Percentiles rank a stretch among this genome's conserved stretches.
Evolutionary conservation across 179 eudicot species (phyloP).

Genomic region (Beta corolliflora): DNA sequence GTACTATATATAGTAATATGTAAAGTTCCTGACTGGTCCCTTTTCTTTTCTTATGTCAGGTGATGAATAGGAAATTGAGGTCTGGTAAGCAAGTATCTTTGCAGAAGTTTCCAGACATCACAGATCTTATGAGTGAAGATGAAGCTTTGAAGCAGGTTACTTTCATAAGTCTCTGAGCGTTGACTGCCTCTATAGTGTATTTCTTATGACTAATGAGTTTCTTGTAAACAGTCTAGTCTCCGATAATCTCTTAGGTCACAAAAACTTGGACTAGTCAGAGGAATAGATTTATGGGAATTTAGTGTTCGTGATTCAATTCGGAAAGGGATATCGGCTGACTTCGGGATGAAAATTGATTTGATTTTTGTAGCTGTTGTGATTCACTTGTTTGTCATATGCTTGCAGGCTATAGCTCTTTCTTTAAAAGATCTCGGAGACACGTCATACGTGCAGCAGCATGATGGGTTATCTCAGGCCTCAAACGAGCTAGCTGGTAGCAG

Average conservation of each 20-base stretch:
- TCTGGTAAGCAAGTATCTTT: conserved; percentile 43
- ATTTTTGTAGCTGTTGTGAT: background rate
- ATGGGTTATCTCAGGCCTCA: conserved; percentile 30
- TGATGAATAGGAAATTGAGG: conserved; percentile 35
- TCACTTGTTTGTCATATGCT: background rate
- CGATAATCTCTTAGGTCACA: background rate
- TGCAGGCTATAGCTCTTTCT: conserved; percentile 90
- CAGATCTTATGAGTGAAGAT: conserved; percentile 63
- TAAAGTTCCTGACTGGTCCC: conserved; percentile 6
- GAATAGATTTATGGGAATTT: background rate
- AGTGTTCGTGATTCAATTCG: background rate
- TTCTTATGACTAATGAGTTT: background rate
- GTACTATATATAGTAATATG: background rate
- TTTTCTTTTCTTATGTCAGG: conserved; percentile 35
- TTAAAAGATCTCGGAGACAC: conserved; percentile 44
- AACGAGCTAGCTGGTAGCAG: conserved; percentile 25
- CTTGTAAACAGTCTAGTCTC: background rate
- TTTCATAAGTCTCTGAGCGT: background rate
- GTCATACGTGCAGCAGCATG: conserved; percentile 23
- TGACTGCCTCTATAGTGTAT: conserved; percentile 5
- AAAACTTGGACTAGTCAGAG: background rate
- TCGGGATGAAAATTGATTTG: background rate
- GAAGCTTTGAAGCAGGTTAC: conserved; percentile 70
- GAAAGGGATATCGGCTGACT: background rate
- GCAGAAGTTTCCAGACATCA: conserved; percentile 33